A percentile compares a stretch with the other conserved stretches of the same genome.
These are phyloP conservation scores for Mycena rebaudengoi DNA, from an alignment of 768 basidiomycete genomes.

Conservation along the genomic window DNA sequence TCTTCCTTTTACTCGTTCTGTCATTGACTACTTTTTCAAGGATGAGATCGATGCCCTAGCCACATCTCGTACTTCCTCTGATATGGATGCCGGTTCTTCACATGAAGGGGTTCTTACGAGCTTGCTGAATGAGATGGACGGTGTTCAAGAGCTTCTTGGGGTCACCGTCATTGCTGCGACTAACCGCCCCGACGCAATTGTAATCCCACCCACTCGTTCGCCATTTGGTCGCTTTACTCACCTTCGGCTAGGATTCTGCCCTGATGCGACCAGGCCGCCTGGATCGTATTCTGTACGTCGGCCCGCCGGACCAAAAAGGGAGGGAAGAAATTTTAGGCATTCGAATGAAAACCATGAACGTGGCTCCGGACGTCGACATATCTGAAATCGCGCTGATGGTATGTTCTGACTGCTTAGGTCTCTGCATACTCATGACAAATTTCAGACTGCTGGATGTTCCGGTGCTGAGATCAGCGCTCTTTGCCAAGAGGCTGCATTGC, in stretches of 20 bases:
- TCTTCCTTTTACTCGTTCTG: not conserved
- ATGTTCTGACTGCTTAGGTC: conserved; percentile 29
- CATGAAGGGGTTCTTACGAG: conserved; percentile 94
- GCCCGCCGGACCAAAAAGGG: conserved; percentile 84
- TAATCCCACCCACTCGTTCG: conserved; percentile 52
- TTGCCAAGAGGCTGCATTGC: conserved; percentile 95
- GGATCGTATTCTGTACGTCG: conserved; percentile 94
- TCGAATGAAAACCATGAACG: conserved; percentile 79
- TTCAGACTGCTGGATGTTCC: conserved; percentile 92
- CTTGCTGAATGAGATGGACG: conserved; percentile 97
- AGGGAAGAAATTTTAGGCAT: conserved; percentile 89
- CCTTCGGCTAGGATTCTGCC: conserved; percentile 79
- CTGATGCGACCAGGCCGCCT: conserved; percentile 94
- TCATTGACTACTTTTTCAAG: conserved; percentile 48
- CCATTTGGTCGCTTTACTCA: not conserved
- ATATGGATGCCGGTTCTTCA: conserved; percentile 59
- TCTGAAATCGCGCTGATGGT: conserved; percentile 76
- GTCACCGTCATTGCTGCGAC: conserved; percentile 98
- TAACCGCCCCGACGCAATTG: conserved; percentile 92
- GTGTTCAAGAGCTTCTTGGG: conserved; percentile 91
- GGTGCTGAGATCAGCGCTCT: conserved; percentile 93
- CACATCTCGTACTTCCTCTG: conserved; percentile 72
- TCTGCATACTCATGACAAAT: not conserved
- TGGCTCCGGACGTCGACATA: conserved; percentile 75
- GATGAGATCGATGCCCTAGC: conserved; percentile 98